Evolutionary conservation across 371 early-diverging fungal species (phyloP), one percentile per base, ranked within the genome.

Genomic region (Lichtheimia corymbifera): DNA sequence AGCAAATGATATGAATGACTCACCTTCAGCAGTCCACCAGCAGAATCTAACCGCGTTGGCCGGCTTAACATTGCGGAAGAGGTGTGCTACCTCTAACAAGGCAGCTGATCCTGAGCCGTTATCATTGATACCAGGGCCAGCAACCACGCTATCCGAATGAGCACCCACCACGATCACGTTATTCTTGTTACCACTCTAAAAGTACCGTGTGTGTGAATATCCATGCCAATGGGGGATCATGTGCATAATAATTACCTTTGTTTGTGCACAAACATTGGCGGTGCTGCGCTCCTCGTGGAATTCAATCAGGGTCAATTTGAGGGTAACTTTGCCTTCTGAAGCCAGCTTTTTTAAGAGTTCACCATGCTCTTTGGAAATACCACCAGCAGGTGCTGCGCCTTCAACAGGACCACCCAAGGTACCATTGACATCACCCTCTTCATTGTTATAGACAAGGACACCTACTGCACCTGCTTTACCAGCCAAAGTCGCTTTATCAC

Each of bases 11-110:
- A 28, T 28, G 28, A 28, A 28, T 28, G 1, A 28, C 28, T 2
- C 4, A 4, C 40, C 91, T 67, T 91, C 91, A 43, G 90, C 91
- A 4, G 87, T 76, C 89, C 89, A 92, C 88, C 88, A 92, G n/a
- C 53, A 45, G 58, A 81, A 89, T 25, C 74, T 64, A 18, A 70
- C 80, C 52, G 59, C 71, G 63, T 69, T 82, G 28, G 42, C 66
- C 13, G 50, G 40, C 15, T 58, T 58, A 1, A 40, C 40, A 11
- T 47, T 30, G 4, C 25, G 50, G 40, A 58, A 50, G 24, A 64
- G 79, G 58, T 45, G 20, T 0, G 81, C 74, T 50, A 90, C 79
- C 64, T 91, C 91, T 43, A 92, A 64, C 2, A 85, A 60, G 5
- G 89, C 76, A 4, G 82, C 71, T 2, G 88, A 70, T 2, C 92